Evolutionary conservation across 176 grass and related monocot genomes (phyloP).

Genomic region (Ananas comosus): DNA sequence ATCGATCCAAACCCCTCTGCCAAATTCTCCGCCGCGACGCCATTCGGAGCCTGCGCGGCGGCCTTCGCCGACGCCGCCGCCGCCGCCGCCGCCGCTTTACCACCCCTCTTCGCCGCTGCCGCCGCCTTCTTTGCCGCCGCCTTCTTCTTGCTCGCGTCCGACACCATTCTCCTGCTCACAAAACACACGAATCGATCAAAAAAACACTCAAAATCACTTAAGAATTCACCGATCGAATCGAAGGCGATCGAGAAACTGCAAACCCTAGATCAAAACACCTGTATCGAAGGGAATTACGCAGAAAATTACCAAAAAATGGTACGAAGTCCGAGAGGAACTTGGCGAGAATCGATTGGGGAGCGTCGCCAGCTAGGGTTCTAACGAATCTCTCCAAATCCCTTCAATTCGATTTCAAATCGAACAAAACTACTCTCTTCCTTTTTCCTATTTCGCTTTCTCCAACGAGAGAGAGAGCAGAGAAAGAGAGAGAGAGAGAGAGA

Average conservation of each 20-base stretch:
- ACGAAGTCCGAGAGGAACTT: background rate
- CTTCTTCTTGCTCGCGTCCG: slow-evolving; percentile 96
- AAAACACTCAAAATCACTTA: background rate
- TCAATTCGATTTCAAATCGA: too few relatives aligned
- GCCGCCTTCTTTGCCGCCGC: slow-evolving; percentile 77
- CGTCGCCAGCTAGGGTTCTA: too few relatives aligned
- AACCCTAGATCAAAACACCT: background rate
- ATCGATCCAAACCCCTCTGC: slow-evolving; percentile 41
- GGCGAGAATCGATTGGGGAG: background rate
- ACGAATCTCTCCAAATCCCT: too few relatives aligned
- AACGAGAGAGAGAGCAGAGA: too few relatives aligned
- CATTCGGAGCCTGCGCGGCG: too few relatives aligned
- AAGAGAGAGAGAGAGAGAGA: too few relatives aligned
- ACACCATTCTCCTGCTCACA: slow-evolving; percentile 50
- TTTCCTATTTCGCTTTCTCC: too few relatives aligned
- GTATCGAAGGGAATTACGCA: background rate
- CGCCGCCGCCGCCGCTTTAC: background rate
- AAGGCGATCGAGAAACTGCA: slow-evolving; percentile 2
- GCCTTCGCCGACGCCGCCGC: too few relatives aligned
- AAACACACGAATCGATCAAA: background rate
- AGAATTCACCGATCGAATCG: background rate
- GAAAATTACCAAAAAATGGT: background rate
- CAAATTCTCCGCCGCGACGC: slow-evolving; percentile 25
- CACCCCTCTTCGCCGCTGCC: slow-evolving; percentile 48
- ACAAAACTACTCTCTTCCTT: too few relatives aligned